A percentile compares a stretch with the other conserved stretches of the same genome.
These are phyloP conservation scores for Spathaspora passalidarum DNA, from an alignment of 805 yeast genomes.

Conservation along the genomic window DNA sequence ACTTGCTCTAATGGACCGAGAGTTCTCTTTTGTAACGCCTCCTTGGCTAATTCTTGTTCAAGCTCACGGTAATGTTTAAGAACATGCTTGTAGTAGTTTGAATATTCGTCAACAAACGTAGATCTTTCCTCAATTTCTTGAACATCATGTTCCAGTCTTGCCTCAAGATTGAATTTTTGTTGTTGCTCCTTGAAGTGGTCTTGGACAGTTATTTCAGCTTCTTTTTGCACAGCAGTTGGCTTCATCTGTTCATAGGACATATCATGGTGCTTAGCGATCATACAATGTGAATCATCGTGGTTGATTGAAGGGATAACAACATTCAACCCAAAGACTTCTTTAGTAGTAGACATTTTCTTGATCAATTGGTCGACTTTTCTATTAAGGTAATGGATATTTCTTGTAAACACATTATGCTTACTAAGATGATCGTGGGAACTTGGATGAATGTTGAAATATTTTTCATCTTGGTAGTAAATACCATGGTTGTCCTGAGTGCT, in stretches of 20 bases:
- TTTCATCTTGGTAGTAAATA: constrained; percentile 33
- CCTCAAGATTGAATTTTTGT: background rate
- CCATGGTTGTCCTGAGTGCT: constrained; percentile 25
- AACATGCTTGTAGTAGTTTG: background rate
- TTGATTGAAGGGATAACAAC: constrained; percentile 29
- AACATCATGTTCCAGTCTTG: background rate
- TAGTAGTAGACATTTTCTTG: background rate
- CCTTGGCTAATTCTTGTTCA: background rate
- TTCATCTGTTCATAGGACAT: constrained; percentile 1
- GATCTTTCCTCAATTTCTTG: background rate
- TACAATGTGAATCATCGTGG: constrained; percentile 19
- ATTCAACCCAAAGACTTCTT: constrained; percentile 10
- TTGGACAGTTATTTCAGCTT: background rate
- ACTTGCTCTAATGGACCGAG: constrained; percentile 1
- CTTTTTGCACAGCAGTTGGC: background rate
- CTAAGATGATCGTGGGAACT: constrained; percentile 7
- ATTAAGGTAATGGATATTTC: constrained; percentile 24
- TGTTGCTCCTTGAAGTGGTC: background rate
- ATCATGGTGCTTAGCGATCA: constrained; percentile 10
- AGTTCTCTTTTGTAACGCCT: background rate
- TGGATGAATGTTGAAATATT: constrained; percentile 18
- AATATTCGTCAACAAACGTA: background rate
- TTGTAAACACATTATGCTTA: constrained; percentile 19
- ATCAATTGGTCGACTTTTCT: constrained; percentile 19
- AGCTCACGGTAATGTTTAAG: background rate